These are phyloP conservation scores for Pestalotiopsis sp. DNA, from an alignment of 2,329 filamentous ascomycete genomes.

Conservation along the genomic window DNA sequence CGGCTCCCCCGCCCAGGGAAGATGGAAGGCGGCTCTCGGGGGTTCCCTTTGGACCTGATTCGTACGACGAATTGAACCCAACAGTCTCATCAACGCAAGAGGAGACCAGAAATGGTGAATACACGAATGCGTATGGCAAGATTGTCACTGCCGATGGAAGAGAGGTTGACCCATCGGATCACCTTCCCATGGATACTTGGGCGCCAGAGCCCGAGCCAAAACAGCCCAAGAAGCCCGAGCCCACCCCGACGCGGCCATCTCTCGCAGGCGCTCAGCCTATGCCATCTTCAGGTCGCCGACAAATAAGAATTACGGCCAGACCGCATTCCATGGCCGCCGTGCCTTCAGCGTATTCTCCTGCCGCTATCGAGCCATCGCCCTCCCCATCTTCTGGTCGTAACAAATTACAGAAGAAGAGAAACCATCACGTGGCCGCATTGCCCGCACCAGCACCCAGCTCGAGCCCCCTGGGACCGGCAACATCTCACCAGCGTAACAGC, in stretches of 20 bases:
- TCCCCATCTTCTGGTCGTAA: conserved; percentile 50
- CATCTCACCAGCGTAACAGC: conserved; percentile 54
- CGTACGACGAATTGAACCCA: conserved; percentile 75
- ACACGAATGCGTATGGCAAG: conserved; percentile 63
- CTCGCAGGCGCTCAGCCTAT: conserved; percentile 57
- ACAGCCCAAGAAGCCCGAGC: conserved; percentile 32
- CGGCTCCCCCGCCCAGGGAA: conserved; percentile 68
- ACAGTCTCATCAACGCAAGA: conserved; percentile 42
- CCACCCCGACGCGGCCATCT: conserved; percentile 43
- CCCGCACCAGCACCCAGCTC: conserved; percentile 42
- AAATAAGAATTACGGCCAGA: conserved; percentile 52
- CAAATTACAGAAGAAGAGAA: conserved; percentile 65
- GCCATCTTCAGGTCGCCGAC: conserved; percentile 53
- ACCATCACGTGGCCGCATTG: conserved; percentile 46
- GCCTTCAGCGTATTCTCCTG: conserved; percentile 27
- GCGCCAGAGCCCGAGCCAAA: conserved; percentile 75
- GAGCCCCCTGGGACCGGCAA: conserved; percentile 56
- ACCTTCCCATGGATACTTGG: conserved; percentile 77
- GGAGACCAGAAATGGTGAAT: conserved; percentile 36
- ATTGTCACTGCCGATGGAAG: conserved; percentile 77
- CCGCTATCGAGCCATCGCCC: conserved; percentile 36
- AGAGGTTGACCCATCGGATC: conserved; percentile 80
- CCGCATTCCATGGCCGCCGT: conserved; percentile 50
- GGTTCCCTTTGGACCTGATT: conserved; percentile 75
- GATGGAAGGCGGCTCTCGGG: conserved; percentile 57